Conservation (phyloP, 805 yeast genomes). For the Saturnispora mendoncae region DNA sequence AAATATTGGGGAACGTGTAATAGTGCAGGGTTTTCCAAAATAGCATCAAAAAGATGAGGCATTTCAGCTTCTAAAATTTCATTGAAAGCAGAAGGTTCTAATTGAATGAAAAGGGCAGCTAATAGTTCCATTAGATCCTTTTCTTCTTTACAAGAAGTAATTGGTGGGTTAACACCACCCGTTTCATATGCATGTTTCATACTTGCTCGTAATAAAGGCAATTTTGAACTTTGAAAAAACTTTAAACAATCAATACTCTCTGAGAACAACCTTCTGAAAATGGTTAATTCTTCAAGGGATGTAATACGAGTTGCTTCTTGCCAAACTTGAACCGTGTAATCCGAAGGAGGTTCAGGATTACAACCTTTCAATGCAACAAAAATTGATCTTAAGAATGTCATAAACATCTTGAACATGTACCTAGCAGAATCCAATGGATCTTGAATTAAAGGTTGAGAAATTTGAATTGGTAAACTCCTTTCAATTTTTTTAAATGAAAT, state of each 20-base stretch:
- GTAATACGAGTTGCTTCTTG: slow-evolving; percentile 78
- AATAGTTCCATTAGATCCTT: slow-evolving; percentile 93
- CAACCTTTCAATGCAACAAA: slow-evolving; percentile 83
- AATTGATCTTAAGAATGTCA: slow-evolving; percentile 84
- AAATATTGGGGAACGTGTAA: slow-evolving; percentile 91
- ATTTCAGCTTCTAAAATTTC: slow-evolving; percentile 81
- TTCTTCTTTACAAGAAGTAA: slow-evolving; percentile 83
- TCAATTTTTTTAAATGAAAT: slow-evolving; percentile 39
- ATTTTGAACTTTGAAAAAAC: slow-evolving; percentile 56
- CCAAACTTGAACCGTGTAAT: slow-evolving; percentile 55
- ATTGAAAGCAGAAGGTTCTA: slow-evolving; percentile 92
- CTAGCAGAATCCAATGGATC: slow-evolving; percentile 84
- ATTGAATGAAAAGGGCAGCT: slow-evolving; percentile 86
- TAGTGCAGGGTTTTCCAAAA: slow-evolving; percentile 75
- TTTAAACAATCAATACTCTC: slow-evolving; percentile 77
- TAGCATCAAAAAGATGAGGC: slow-evolving; percentile 65
- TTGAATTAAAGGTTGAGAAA: slow-evolving; percentile 40
- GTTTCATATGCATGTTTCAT: slow-evolving; percentile 44
- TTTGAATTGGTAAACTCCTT: slow-evolving; percentile 48
- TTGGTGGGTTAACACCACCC: slow-evolving; percentile 75
- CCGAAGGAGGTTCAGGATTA: slow-evolving; percentile 69
- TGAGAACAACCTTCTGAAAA: slow-evolving; percentile 67
- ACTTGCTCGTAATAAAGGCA: slow-evolving; percentile 31
- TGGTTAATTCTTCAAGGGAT: slow-evolving; percentile 71
- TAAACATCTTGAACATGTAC: slow-evolving; percentile 74